These are phyloP conservation scores for Stylonectria norvegica DNA, from an alignment of 2,329 filamentous ascomycete genomes.

Conservation along the genomic window DNA sequence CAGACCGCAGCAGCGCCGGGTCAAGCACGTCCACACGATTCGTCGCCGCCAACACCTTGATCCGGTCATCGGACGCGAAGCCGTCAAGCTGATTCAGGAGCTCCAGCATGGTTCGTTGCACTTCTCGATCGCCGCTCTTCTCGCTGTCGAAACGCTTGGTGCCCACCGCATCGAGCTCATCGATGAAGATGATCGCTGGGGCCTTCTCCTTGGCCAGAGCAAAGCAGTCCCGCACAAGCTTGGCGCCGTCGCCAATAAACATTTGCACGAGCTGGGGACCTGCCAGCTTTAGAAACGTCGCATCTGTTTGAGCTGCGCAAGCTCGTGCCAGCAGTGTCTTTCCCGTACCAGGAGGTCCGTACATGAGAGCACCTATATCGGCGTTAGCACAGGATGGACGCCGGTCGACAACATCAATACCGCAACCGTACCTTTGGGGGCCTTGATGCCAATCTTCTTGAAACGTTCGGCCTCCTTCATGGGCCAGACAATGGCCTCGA, in stretches of 20 bases:
- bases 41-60: constrained; percentile 93
- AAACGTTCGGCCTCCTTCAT: constrained; percentile 99
- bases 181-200: constrained; percentile 98
- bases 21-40: constrained; percentile 94
- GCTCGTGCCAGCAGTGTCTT: constrained; percentile 92
- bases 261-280: constrained; percentile 98
- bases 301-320: constrained; percentile 95
- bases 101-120: constrained; percentile 98
- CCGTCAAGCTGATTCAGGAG: constrained; percentile 97
- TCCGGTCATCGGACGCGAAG: constrained; percentile 92
- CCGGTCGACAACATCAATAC: constrained; percentile 48
- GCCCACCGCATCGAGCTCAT: constrained; percentile 96
- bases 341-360: constrained; percentile 85
- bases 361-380: constrained; percentile 98
- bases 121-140: constrained; percentile 95
- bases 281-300: constrained; percentile 96
- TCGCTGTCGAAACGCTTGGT: constrained; percentile 99
- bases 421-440: constrained; percentile 76
- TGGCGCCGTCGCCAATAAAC: constrained; percentile 98
- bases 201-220: constrained; percentile 98
- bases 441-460: constrained; percentile 99
- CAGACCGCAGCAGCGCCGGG: constrained; percentile 84
- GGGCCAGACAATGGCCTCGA: constrained; percentile 98
- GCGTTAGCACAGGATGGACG: constrained; percentile 68
- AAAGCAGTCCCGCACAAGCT: constrained; percentile 96